These are phyloP conservation scores for Blastobotrys mokoenaii DNA, from an alignment of 805 yeast genomes.

Conservation along the genomic window DNA sequence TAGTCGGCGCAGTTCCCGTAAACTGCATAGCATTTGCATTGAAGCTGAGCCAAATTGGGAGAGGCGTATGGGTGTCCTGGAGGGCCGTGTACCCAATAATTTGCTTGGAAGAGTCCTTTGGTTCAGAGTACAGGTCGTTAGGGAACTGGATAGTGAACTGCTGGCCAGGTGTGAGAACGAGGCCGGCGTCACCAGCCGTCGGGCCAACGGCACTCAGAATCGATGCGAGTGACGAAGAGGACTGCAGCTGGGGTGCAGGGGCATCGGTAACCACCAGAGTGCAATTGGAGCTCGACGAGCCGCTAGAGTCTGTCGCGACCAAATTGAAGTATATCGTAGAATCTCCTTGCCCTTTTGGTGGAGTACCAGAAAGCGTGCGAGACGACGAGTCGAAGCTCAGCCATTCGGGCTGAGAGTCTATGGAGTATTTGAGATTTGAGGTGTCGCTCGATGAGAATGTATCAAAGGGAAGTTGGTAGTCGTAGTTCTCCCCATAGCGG, in stretches of 20 bases:
- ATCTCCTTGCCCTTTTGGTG: conserved; percentile 34
- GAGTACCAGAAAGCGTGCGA: conserved; percentile 64
- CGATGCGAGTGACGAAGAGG: conserved; percentile 36
- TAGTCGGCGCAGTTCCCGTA: conserved; percentile 81
- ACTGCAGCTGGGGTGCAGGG: conserved; percentile 44
- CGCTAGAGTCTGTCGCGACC: conserved; percentile 56
- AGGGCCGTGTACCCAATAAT: conserved; percentile 71
- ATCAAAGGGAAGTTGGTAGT: conserved; percentile 58
- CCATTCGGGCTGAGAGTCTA: conserved; percentile 64
- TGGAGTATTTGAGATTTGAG: conserved; percentile 42
- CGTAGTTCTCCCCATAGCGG: conserved; percentile 50
- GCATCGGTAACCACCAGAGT: conserved; percentile 51
- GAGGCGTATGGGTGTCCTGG: conserved; percentile 72
- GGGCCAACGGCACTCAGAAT: conserved; percentile 58
- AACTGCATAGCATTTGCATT: conserved; percentile 55
- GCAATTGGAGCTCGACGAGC: conserved; percentile 41
- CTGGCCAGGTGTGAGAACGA: conserved; percentile 65
- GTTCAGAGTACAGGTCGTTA: conserved; percentile 43
- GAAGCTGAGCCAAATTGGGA: conserved; percentile 85
- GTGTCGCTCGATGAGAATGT: conserved; percentile 47
- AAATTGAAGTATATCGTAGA: conserved; percentile 43
- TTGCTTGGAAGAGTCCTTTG: conserved; percentile 34
- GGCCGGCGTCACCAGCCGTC: conserved; percentile 68
- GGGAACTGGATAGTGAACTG: conserved; percentile 59
- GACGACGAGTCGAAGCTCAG: conserved; percentile 55